Evolutionary conservation across 2,329 filamentous ascomycete species (phyloP), one percentile per base, ranked within the genome.

Genomic region (Aspergillus latus): DNA sequence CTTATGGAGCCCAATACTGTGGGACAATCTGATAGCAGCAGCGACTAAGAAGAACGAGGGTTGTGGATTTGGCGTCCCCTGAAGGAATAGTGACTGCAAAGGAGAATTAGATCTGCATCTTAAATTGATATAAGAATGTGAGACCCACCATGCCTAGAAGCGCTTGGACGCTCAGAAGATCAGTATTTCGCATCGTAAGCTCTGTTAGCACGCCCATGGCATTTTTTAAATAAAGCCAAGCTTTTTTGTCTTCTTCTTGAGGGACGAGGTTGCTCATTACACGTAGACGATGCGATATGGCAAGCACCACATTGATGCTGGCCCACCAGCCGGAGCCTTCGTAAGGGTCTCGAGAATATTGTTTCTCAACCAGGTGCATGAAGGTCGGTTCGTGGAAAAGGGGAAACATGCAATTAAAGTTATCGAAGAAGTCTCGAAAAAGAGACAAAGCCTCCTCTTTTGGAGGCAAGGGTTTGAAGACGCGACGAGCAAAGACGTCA

Each of bases 371-470:
- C 4, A 97, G 80, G 69, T 97, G 92, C 91, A 97, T 97, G 70
- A 99, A 99, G 0, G 94, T 97, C 1, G 93, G 92, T 72, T 97
- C 92, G 73, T 99, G 94, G 68, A 96, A 99, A 3, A 99, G 80
- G 5, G 94, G 94, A 69, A 97, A 96, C 84, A 97, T 93, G 84
- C 91, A 94, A 78, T 99, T 99, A 82, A 99, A 97, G 75, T 97
- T 97, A 68, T 96, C 90, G 64, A 99, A 99, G 69, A 88, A 99
- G 73, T 99, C 94, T 73, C 89, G 91, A 59, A 97, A 84, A 37
- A 97, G 78, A 1, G 91, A 95, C 59, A 95, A 74, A 0, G 92
- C 90, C 75, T 97, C 92, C n/a, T 86, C 81, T 73, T 95, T 95
- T 0, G 89, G 81, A 2, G 94, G 94, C 32, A 97, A 75, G 13